Evolutionary conservation across 208 protist species (phyloP).

Genomic region (Histomonas meleagridis): DNA sequence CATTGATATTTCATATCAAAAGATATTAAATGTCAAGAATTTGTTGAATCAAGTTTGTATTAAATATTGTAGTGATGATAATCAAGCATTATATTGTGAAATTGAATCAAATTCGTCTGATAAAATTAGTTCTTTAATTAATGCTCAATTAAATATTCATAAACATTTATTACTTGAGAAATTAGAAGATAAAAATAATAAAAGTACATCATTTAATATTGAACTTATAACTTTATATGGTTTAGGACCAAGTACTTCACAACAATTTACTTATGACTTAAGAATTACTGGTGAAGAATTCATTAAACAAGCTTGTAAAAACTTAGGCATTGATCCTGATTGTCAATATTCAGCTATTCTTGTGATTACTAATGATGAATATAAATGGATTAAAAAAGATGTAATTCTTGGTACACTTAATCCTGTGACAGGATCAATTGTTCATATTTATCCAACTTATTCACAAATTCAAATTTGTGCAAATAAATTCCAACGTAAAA

Average conservation of each 20-base stretch:
- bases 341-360: neutral
- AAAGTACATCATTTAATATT: neutral
- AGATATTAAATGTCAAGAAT: neutral
- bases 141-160: neutral
- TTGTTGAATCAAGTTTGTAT: neutral
- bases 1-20: neutral
- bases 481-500: neutral
- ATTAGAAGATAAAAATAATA: neutral
- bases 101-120: neutral
- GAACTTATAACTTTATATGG: neutral
- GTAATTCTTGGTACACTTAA: neutral
- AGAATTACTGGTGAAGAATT: neutral
- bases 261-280: neutral
- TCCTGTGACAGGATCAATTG: neutral
- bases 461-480: neutral
- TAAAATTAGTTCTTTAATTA: neutral
- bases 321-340: neutral
- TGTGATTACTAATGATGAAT: neutral
- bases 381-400: neutral
- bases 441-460: neutral
- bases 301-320: neutral
- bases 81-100: neutral
- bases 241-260: neutral
- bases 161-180: neutral
- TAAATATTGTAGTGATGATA: neutral